These are phyloP conservation scores for Trypanosoma conorhini DNA, from an alignment of 208 protist species.

Conservation along the genomic window DNA sequence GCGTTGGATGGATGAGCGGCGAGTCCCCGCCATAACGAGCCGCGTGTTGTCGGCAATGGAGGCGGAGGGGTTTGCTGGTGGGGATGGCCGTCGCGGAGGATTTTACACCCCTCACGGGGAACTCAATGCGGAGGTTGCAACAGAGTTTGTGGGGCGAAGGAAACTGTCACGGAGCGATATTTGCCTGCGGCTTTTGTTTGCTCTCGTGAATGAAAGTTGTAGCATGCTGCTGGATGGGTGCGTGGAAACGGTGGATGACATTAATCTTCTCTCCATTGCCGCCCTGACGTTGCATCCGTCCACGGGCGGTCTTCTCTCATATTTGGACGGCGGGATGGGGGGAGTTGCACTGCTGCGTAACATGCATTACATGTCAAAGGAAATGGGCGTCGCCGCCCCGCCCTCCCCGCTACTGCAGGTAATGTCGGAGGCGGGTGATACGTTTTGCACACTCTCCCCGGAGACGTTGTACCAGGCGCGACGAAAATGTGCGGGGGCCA, in stretches of 20 bases:
- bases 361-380: slow-evolving; percentile 24
- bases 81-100: neutral
- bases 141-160: neutral
- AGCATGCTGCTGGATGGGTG: slow-evolving; percentile 35
- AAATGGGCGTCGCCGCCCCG: neutral
- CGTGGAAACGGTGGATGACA: slow-evolving; percentile 32
- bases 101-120: slow-evolving; percentile 17
- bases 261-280: slow-evolving; percentile 57
- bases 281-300: slow-evolving; percentile 43
- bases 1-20: slow-evolving; percentile 4
- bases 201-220: slow-evolving; percentile 45
- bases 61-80: slow-evolving; percentile 13
- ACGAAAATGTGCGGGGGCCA: neutral
- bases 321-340: slow-evolving; percentile 41
- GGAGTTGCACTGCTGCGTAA: slow-evolving; percentile 11
- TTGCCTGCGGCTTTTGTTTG: slow-evolving; percentile 33
- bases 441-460: slow-evolving; percentile 26
- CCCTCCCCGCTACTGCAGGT: slow-evolving; percentile 21
- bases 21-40: neutral
- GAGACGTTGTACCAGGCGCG: slow-evolving; percentile 17
- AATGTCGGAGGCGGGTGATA: slow-evolving; percentile 25
- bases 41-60: slow-evolving; percentile 22
- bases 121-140: slow-evolving; percentile 3
- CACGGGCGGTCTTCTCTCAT: slow-evolving; percentile 57
- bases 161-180: slow-evolving; percentile 16